Conservation (phyloP, 108 stramenopile species). For the Hondaea fermentalgiana region DNA sequence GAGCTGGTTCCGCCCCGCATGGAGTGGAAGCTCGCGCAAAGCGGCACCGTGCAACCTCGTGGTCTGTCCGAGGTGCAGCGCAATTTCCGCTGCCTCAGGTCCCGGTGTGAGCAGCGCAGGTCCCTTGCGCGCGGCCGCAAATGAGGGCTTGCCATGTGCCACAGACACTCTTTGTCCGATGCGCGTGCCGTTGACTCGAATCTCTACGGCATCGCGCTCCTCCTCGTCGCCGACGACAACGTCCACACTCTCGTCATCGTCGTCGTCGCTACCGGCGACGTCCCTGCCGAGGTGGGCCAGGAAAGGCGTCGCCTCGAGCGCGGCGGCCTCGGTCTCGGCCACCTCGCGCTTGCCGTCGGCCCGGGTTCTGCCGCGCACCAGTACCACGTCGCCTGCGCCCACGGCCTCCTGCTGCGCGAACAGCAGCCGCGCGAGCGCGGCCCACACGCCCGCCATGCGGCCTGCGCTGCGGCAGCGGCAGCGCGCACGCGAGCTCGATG, state of each 20-base stretch:
- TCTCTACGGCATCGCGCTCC: not conserved
- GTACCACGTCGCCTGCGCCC: not conserved
- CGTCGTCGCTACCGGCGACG: not conserved
- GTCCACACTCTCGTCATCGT: no score
- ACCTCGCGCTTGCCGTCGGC: not conserved
- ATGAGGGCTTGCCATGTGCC: not conserved
- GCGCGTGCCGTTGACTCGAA: not conserved
- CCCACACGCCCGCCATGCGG: no score
- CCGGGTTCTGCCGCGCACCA: not conserved
- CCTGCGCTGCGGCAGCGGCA: no score
- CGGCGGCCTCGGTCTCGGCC: not conserved
- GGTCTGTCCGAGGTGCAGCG: not conserved
- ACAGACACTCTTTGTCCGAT: not conserved
- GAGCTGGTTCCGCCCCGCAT: not conserved
- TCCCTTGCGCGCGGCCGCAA: not conserved
- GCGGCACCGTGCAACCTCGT: not conserved
- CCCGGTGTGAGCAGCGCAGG: not conserved
- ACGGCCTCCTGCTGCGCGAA: not conserved
- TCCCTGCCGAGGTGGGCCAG: not conserved
- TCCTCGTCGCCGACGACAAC: no score
- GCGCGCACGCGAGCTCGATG: no score
- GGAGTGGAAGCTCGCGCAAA: not conserved
- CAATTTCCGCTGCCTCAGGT: not conserved
- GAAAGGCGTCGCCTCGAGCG: not conserved
- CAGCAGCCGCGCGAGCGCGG: no score